A percentile compares a stretch with the other conserved stretches of the same genome.
Evolutionary conservation across 1,139 yeast genomes (phyloP).

Genomic region (Geotrichum bryndzae): DNA sequence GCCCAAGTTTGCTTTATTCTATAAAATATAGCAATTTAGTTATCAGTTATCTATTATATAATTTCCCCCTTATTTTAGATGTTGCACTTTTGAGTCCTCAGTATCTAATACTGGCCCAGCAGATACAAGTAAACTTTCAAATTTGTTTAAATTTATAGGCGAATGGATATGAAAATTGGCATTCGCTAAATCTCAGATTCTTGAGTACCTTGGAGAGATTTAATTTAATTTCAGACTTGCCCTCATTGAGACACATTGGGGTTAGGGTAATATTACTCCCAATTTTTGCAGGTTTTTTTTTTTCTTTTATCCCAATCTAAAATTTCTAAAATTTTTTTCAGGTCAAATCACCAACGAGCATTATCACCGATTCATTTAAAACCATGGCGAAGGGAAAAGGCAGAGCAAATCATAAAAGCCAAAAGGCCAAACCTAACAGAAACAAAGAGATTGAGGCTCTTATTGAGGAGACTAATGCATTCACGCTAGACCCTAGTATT

Average conservation of each 20-base stretch:
- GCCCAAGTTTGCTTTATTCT: not conserved
- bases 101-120: not conserved
- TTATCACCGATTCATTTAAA: not conserved
- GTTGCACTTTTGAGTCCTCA: not conserved
- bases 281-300: not conserved
- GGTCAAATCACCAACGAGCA: not conserved
- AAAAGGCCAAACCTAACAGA: not conserved
- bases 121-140: not conserved
- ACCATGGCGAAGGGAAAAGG: not conserved
- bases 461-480: not conserved
- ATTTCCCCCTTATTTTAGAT: not conserved
- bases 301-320: not conserved
- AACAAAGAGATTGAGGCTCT: slow-evolving; percentile 3
- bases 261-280: not conserved
- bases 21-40: not conserved
- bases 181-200: too few species aligned
- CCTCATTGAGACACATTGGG: not conserved
- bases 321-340: not conserved
- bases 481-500: slow-evolving; percentile 26
- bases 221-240: too few species aligned
- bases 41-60: not conserved
- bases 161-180: too few species aligned
- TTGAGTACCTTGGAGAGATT: too few species aligned
- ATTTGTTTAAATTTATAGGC: too few species aligned
- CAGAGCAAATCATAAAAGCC: not conserved